These are phyloP conservation scores for Fraxinus platypoda DNA, from an alignment of 305 asterid genomes.

Conservation along the genomic window DNA sequence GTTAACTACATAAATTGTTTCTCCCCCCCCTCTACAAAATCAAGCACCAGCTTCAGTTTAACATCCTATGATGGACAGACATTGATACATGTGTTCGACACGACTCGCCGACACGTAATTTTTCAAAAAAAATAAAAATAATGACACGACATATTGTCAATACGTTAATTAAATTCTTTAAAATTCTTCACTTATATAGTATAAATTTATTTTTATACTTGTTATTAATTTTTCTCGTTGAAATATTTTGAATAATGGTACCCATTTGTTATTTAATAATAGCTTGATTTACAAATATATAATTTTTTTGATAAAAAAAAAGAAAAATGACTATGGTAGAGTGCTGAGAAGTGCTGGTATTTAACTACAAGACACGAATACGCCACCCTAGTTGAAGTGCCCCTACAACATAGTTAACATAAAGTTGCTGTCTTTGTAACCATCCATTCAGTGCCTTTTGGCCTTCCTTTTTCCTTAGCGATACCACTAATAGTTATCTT, in stretches of 20 bases:
- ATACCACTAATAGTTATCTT: not conserved
- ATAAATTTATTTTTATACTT: too few species aligned
- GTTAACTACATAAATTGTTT: constrained; percentile 10
- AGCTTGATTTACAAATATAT: not conserved
- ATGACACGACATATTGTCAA: too few species aligned
- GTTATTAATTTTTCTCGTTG: too few species aligned
- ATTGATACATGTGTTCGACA: too few species aligned
- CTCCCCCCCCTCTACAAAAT: not conserved
- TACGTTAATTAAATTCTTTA: too few species aligned
- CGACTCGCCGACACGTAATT: too few species aligned
- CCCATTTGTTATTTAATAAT: not conserved
- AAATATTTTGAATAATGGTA: not conserved
- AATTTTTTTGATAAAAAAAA: not conserved
- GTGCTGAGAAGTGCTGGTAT: not conserved
- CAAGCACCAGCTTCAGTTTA: constrained; percentile 9
- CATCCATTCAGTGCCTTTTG: not conserved
- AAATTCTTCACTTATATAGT: too few species aligned
- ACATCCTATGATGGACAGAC: too few species aligned
- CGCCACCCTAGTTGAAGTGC: not conserved
- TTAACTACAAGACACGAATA: not conserved
- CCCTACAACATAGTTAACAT: not conserved
- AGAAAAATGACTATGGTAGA: not conserved
- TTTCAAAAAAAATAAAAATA: too few species aligned
- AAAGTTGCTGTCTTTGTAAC: not conserved
- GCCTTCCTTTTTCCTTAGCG: not conserved